Percentiles rank a stretch among this genome's conserved stretches.
phyloP scores from a whole-genome alignment of 2,329 filamentous ascomycete genomes.

The Neofusicoccum sp. region DNA sequence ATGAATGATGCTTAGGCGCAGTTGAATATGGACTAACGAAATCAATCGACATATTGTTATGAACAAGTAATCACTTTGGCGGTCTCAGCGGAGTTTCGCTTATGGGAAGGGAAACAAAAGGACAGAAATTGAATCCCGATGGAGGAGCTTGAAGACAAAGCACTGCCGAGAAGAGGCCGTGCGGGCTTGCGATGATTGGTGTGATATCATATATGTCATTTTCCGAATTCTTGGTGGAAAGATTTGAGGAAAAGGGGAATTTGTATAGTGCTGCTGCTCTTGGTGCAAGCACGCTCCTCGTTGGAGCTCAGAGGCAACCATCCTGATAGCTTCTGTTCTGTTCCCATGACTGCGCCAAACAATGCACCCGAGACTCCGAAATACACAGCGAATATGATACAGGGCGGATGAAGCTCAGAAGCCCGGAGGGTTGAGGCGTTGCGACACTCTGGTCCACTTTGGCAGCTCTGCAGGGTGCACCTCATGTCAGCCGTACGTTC shows the following conservation, averaged over 20 bases:
- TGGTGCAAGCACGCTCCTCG: not conserved
- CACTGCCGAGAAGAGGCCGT: too few species aligned
- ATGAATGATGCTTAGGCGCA: too few species aligned
- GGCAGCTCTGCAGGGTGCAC: constrained; percentile 32
- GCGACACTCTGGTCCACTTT: constrained; percentile 92
- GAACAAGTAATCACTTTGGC: too few species aligned
- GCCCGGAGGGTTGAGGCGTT: constrained; percentile 89
- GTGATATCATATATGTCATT: not conserved
- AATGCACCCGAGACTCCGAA: constrained; percentile 4
- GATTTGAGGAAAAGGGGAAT: too few species aligned
- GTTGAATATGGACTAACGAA: too few species aligned
- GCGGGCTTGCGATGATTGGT: too few species aligned
- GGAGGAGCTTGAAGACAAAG: too few species aligned
- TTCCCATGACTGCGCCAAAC: constrained; percentile 7
- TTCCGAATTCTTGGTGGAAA: not conserved
- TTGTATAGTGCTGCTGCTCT: not conserved
- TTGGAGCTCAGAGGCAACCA: not conserved
- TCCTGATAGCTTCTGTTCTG: not conserved
- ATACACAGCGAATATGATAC: constrained; percentile 1
- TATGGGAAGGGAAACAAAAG: too few species aligned
- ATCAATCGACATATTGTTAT: too few species aligned
- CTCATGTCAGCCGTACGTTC: not conserved
- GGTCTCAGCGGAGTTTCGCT: too few species aligned
- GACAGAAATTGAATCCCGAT: too few species aligned
- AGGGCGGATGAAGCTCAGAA: constrained; percentile 58